Conservation (phyloP, 2,329 filamentous ascomycete species). For the Cladophialophora chaetospira region DNA sequence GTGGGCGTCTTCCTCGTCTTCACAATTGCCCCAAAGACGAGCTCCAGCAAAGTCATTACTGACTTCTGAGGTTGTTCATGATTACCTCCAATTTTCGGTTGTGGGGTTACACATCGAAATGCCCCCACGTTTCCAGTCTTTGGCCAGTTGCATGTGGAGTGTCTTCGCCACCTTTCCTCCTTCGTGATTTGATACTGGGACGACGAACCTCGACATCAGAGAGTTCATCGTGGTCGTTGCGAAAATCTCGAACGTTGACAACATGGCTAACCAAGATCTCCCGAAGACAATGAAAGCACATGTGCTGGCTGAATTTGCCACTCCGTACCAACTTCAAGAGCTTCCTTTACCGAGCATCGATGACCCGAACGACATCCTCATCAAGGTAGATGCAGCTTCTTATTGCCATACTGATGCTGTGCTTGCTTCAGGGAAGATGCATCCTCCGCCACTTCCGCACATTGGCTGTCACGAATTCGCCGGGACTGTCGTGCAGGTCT, state of each 20-base stretch:
- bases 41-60: no score
- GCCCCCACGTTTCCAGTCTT: not conserved
- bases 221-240: not conserved
- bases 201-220: not conserved
- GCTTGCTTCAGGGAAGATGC: constrained; percentile 41
- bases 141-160: no score
- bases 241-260: not conserved
- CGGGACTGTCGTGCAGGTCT: constrained; percentile 43
- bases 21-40: no score
- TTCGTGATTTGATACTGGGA: no score
- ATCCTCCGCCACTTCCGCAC: constrained; percentile 44
- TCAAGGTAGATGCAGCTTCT: constrained; percentile 50
- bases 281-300: constrained; percentile 28
- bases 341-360: constrained; percentile 43
- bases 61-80: no score
- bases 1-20: no score
- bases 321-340: constrained; percentile 26
- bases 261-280: constrained; percentile 4
- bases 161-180: no score
- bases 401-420: constrained; percentile 51
- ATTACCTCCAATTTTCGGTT: not conserved
- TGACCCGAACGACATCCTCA: constrained; percentile 46
- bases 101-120: not conserved
- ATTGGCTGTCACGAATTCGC: constrained; percentile 52
- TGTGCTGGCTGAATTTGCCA: constrained; percentile 24